Percentiles rank a stretch among this genome's conserved stretches.
Conservation (phyloP, 371 early-diverging fungal genomes). For the Mucor ambiguus region DNA sequence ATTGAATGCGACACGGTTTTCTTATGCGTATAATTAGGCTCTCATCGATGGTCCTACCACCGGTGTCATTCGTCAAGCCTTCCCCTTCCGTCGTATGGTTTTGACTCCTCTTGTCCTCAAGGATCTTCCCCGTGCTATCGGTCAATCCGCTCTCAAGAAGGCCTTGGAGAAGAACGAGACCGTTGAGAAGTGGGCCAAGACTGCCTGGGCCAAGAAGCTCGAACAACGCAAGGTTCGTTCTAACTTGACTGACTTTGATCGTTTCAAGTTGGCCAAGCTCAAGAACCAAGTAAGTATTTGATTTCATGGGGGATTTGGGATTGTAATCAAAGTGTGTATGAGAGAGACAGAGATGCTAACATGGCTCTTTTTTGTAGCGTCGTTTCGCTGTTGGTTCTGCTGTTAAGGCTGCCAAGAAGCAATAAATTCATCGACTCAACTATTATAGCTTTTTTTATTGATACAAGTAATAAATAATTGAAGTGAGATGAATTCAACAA, state of each 20-base stretch:
- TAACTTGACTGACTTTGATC: slow-evolving; percentile 92
- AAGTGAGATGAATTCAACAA: slow-evolving; percentile 9
- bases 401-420: slow-evolving; percentile 49
- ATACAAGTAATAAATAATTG: background rate
- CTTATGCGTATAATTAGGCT: slow-evolving; percentile 55
- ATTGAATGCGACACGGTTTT: background rate
- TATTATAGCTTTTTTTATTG: slow-evolving; percentile 1
- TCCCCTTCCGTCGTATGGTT: slow-evolving; percentile 85
- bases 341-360: background rate
- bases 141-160: slow-evolving; percentile 79
- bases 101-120: slow-evolving; percentile 89
- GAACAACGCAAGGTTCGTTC: slow-evolving; percentile 79
- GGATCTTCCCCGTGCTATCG: slow-evolving; percentile 87
- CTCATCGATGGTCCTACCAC: slow-evolving; percentile 98
- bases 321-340: background rate
- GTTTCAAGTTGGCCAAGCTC: slow-evolving; percentile 92
- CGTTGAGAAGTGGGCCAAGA: slow-evolving; percentile 79
- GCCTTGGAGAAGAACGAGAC: slow-evolving; percentile 85
- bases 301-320: background rate
- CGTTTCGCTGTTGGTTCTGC: slow-evolving; percentile 47
- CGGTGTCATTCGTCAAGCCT: slow-evolving; percentile 87
- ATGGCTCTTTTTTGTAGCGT: slow-evolving; percentile 33
- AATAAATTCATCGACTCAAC: slow-evolving; percentile 24
- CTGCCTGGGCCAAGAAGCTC: slow-evolving; percentile 96
- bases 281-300: slow-evolving; percentile 72